These are phyloP conservation scores for Chrysochromulina tobinii DNA, from an alignment of 78 protist species.

Conservation along the genomic window DNA sequence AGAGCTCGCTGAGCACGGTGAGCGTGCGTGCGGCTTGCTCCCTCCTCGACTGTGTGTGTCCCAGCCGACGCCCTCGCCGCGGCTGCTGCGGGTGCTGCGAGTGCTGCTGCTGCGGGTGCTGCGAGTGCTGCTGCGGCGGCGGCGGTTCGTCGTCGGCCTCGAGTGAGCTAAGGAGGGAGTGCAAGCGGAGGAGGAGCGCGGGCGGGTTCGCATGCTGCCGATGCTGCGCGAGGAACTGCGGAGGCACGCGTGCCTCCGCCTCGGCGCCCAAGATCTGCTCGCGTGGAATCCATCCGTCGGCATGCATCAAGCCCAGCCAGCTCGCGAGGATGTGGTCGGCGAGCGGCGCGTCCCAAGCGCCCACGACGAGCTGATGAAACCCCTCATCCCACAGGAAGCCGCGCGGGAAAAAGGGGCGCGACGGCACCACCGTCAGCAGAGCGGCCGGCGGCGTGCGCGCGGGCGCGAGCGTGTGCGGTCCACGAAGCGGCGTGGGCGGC, in stretches of 20 bases:
- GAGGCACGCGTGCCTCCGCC: conserved; percentile 60
- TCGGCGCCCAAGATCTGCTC: conserved; percentile 94
- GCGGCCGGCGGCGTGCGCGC: neutral
- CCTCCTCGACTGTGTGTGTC: no score
- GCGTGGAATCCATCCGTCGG: conserved; percentile 94
- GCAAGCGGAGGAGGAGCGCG: conserved; percentile 63
- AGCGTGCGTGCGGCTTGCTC: no score
- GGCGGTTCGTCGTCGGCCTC: neutral
- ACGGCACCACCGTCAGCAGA: conserved; percentile 82
- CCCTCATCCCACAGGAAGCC: conserved; percentile 98
- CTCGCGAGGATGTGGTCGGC: conserved; percentile 55
- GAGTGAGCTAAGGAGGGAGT: neutral
- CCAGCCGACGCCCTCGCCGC: no score
- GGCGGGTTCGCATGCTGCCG: conserved; percentile 86
- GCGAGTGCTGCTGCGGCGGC: no score
- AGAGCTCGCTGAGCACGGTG: neutral
- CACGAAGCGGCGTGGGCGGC: no score
- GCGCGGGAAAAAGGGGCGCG: conserved; percentile 91
- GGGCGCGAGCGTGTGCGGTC: neutral
- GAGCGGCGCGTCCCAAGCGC: conserved; percentile 58
- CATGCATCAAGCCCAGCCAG: conserved; percentile 82
- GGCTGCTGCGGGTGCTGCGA: no score
- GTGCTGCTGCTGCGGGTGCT: no score
- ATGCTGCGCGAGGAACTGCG: conserved; percentile 50
- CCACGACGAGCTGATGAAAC: conserved; percentile 52